Base-by-base conservation (phyloP, 768 basidiomycete species). In the Tubosaeta brunneosetosa region DNA sequence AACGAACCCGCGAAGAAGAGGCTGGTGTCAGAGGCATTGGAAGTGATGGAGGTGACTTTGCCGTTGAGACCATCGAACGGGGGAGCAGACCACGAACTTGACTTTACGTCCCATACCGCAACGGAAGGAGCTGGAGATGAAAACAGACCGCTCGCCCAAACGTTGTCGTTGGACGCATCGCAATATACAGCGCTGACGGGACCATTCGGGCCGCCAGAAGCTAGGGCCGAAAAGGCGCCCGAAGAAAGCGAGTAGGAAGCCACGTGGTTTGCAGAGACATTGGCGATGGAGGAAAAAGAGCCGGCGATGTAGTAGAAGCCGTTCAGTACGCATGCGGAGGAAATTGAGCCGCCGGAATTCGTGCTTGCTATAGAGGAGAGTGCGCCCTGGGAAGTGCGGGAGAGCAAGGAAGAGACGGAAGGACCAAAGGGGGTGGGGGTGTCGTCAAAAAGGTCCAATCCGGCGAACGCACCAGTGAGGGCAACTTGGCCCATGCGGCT, bases 1-100 rank as follows among this genome's bases (percentile, higher is more conserved):
- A 99, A 99, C 12, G 86, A 86, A 36, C 97, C 97, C 0, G 88
- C 79, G 64, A 98, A 94, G 66, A 94, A 86, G 49, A 97, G 71
- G 56, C 87, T 89, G 12, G 77, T 72, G 49, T 79, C 77, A 49
- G 90, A 84, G 33, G 84, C 73, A 60, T 88, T 89, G 29, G 85
- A 72, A 33, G 82, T 77, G 62, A 98, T 97, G 44, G 88, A 86
- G 26, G 75, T 67, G 49, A 98, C 91, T 59, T 79, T 74, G 9
- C 80, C 78, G 36, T 80, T 72, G 37, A 99, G 75, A 32, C 94
- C 94, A 41, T 76, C 78, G 70, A 99, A 97, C 16, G 87, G 86
- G 3, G 92, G 77, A 22, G 82, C 71, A 9, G 82, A 77, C 94
- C 94, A 97, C 2, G 83, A 76, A 33, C 72, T 72, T 17, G 80